A percentile compares a stretch with the other conserved stretches of the same genome.
phyloP scores from a whole-genome alignment of 495 filamentous ascomycete species.

The Evansstolkia leycettana region DNA sequence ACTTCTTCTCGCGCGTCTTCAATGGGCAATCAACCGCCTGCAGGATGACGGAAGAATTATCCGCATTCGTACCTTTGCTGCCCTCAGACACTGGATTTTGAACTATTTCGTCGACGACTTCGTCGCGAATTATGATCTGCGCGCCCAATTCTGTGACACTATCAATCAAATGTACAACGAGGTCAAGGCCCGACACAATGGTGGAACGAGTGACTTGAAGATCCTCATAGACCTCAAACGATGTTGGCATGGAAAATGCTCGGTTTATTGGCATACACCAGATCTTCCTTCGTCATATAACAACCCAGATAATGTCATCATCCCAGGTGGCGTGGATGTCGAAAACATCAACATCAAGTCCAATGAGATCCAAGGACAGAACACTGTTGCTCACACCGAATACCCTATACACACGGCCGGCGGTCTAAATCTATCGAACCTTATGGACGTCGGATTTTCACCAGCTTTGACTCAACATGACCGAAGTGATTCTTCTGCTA shows the following conservation, averaged over 20 bases:
- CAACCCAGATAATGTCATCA: conserved; percentile 54
- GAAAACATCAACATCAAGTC: conserved; percentile 9
- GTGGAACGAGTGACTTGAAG: conserved; percentile 68
- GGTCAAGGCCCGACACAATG: conserved; percentile 35
- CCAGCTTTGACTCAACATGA: conserved; percentile 18
- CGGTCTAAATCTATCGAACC: conserved; percentile 18
- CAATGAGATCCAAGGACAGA: conserved; percentile 4
- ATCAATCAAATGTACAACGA: conserved; percentile 67
- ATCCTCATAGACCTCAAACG: conserved; percentile 91
- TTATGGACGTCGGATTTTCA: too few relatives aligned
- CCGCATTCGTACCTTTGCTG: conserved; percentile 88
- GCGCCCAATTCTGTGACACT: conserved; percentile 66
- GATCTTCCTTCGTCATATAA: conserved; percentile 43
- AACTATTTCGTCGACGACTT: conserved; percentile 98
- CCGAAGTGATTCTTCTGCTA: conserved; percentile 32
- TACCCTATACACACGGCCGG: conserved; percentile 7
- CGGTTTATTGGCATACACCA: conserved; percentile 71
- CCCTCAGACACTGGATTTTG: conserved; percentile 92
- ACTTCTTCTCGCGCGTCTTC: conserved; percentile 71
- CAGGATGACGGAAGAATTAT: conserved; percentile 88
- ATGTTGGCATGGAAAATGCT: conserved; percentile 89
- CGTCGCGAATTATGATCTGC: conserved; percentile 65
- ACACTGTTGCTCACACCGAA: conserved; percentile 3
- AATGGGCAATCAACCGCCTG: conserved; percentile 71
- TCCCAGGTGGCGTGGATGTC: conserved; percentile 51